Evolutionary conservation across 495 filamentous ascomycete genomes (phyloP).

Genomic region (Pseudevernia furfuracea): DNA sequence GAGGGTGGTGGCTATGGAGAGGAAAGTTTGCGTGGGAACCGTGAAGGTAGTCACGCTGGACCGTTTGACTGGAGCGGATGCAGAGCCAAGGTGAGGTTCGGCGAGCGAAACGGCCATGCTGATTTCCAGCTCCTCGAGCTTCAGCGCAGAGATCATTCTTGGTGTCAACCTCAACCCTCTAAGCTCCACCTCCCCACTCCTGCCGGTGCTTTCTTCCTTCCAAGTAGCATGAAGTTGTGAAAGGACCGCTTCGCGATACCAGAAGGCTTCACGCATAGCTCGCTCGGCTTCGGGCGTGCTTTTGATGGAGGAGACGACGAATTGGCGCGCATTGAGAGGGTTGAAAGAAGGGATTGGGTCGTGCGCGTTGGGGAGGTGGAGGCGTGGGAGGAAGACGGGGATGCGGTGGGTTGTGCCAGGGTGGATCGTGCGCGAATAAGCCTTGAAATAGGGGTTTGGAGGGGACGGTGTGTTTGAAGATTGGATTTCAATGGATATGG

Average conservation of each 20-base stretch:
- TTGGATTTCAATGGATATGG: slow-evolving; percentile 31
- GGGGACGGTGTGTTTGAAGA: slow-evolving; percentile 15
- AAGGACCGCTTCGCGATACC: slow-evolving; percentile 82
- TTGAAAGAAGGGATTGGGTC: slow-evolving; percentile 75
- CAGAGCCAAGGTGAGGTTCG: slow-evolving; percentile 14
- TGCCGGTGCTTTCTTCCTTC: slow-evolving; percentile 51
- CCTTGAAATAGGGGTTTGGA: slow-evolving; percentile 11
- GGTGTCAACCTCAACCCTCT: slow-evolving; percentile 62
- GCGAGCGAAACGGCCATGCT: slow-evolving; percentile 45
- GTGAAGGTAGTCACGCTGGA: slow-evolving; percentile 44
- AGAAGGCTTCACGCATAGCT: slow-evolving; percentile 75
- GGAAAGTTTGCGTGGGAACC: slow-evolving; percentile 62
- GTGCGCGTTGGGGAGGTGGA: slow-evolving; percentile 68
- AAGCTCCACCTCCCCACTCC: slow-evolving; percentile 66
- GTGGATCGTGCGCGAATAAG: slow-evolving; percentile 44
- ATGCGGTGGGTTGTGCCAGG: slow-evolving; percentile 74
- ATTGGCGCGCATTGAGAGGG: slow-evolving; percentile 66
- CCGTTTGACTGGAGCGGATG: slow-evolving; percentile 32
- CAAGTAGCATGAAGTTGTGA: slow-evolving; percentile 63
- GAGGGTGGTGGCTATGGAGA: slow-evolving; percentile 59
- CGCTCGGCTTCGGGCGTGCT: slow-evolving; percentile 72
- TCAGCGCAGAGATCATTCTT: slow-evolving; percentile 77
- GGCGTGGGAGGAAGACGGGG: slow-evolving; percentile 65
- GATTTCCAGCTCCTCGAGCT: slow-evolving; percentile 71
- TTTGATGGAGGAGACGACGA: slow-evolving; percentile 67